phyloP scores from a whole-genome alignment of 2,329 filamentous ascomycete genomes.

The Herpotrichia juniperi region DNA sequence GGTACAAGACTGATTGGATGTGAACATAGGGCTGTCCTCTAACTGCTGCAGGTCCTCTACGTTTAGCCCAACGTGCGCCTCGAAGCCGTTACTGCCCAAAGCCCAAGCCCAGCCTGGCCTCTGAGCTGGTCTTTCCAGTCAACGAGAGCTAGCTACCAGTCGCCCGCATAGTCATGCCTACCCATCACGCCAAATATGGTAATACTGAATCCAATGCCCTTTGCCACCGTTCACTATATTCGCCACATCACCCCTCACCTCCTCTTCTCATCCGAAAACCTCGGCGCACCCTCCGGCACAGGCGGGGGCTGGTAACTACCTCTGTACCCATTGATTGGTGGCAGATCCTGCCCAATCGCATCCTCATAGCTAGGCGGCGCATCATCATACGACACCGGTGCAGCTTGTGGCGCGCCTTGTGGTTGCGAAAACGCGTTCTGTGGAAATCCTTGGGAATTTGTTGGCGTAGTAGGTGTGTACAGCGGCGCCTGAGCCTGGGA shows the following conservation, averaged over 20 bases:
- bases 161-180: no score
- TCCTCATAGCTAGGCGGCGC: slow-evolving; percentile 97
- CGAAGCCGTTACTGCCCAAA: not conserved
- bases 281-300: slow-evolving; percentile 42
- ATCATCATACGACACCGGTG: slow-evolving; percentile 65
- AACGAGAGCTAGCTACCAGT: no score
- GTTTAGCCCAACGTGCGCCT: not conserved
- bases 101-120: slow-evolving; percentile 2
- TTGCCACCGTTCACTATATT: not conserved
- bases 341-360: slow-evolving; percentile 79
- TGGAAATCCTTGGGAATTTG: slow-evolving; percentile 25
- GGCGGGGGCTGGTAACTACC: slow-evolving; percentile 65
- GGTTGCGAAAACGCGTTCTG: slow-evolving; percentile 25
- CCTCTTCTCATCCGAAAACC: slow-evolving; percentile 46
- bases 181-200: no score
- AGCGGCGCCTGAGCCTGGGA: slow-evolving; percentile 21
- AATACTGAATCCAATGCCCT: not conserved
- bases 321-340: slow-evolving; percentile 73
- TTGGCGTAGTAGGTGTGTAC: slow-evolving; percentile 34
- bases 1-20: not conserved
- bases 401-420: slow-evolving; percentile 29
- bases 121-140: not conserved
- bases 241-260: slow-evolving; percentile 3
- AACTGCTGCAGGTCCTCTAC: not conserved
- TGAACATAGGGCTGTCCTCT: not conserved